These are phyloP conservation scores for Calonectria multiphialidica DNA, from an alignment of 2,329 filamentous ascomycete genomes.

Conservation along the genomic window DNA sequence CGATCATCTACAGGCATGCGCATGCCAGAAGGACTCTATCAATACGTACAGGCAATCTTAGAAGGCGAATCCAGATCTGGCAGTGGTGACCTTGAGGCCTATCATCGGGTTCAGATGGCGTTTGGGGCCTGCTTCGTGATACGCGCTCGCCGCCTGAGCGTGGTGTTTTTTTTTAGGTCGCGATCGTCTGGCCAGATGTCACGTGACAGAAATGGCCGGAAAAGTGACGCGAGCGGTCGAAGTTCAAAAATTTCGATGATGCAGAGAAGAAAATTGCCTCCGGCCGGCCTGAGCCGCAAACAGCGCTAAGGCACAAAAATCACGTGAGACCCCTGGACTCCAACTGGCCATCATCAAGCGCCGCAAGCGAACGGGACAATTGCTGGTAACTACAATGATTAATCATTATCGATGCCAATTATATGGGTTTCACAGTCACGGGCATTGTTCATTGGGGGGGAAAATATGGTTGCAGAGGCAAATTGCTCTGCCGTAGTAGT, in stretches of 20 bases:
- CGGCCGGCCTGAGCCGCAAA: conserved; percentile 27
- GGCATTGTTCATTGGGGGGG: no score
- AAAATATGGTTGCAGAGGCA: background rate
- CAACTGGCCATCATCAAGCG: conserved; percentile 32
- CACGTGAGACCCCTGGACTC: conserved; percentile 47
- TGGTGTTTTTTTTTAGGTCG: conserved; percentile 42
- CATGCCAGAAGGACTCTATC: conserved; percentile 38
- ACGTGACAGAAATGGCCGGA: conserved; percentile 45
- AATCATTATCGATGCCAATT: background rate
- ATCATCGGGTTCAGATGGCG: conserved; percentile 45
- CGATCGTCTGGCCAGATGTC: conserved; percentile 45
- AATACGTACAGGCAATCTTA: conserved; percentile 50
- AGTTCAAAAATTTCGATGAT: conserved; percentile 41
- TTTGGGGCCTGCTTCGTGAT: conserved; percentile 38
- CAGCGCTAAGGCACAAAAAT: conserved; percentile 38
- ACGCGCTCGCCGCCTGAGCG: conserved; percentile 31
- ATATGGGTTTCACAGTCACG: background rate
- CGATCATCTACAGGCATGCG: conserved; percentile 39
- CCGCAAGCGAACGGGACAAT: conserved; percentile 23
- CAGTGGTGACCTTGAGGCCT: conserved; percentile 39
- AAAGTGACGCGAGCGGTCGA: conserved; percentile 32
- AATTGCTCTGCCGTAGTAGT: conserved; percentile 26
- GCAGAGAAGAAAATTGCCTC: conserved; percentile 45
- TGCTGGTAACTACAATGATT: background rate
- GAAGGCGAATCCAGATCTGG: conserved; percentile 43